Conservation (phyloP, 1,284 basidiomycete species). For the Ceratobasidium theobromae region DNA sequence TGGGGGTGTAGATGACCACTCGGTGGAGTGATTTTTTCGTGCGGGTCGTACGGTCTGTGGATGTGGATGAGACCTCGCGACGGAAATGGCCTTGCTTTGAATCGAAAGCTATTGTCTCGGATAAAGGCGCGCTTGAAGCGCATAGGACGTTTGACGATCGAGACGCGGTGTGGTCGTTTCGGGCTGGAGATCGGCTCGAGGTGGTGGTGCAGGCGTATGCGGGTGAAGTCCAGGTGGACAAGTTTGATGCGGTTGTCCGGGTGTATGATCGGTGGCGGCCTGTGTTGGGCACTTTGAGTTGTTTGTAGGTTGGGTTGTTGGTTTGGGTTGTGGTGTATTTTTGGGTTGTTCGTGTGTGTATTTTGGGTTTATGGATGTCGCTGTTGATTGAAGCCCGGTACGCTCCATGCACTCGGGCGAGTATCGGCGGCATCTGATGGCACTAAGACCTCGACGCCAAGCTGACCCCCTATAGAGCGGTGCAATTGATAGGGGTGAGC, state of each 20-base stretch:
- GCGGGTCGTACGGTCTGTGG: background rate
- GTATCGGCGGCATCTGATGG: too few relatives aligned
- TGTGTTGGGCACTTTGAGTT: background rate
- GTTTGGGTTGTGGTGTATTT: background rate
- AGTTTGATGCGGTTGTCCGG: background rate
- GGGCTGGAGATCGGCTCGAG: background rate
- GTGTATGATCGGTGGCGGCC: background rate
- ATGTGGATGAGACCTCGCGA: background rate
- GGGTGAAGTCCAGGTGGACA: background rate
- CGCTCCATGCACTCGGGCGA: too few relatives aligned
- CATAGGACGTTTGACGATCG: background rate
- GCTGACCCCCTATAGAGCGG: too few relatives aligned
- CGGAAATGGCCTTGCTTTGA: background rate
- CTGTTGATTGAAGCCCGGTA: too few relatives aligned
- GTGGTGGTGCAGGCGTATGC: background rate
- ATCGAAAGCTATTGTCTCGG: background rate
- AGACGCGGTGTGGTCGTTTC: background rate
- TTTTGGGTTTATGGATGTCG: too few relatives aligned
- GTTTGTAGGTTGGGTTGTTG: background rate
- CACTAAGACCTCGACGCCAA: too few relatives aligned
- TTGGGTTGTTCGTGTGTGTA: too few relatives aligned
- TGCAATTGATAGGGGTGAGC: too few relatives aligned
- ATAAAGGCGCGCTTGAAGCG: background rate
- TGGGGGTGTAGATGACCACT: background rate
- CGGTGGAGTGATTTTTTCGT: background rate